These are phyloP conservation scores for Thuidium tamariscinum DNA, from an alignment of 225 moss, liverwort and hornwort genomes.

Conservation along the genomic window DNA sequence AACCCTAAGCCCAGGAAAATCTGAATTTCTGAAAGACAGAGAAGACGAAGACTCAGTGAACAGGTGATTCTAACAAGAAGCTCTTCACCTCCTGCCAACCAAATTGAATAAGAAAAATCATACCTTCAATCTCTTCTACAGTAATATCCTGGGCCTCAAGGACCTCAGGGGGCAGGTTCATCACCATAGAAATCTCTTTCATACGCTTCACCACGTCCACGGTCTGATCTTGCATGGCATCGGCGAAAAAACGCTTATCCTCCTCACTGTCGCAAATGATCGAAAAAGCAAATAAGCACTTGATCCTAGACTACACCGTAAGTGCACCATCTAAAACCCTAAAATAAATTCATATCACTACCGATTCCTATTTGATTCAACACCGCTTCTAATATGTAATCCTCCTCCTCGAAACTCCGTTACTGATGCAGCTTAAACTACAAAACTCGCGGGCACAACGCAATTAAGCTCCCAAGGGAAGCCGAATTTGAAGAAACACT, in stretches of 20 bases:
- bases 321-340: not conserved
- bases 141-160: constrained; percentile 66
- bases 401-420: not conserved
- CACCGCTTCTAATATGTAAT: not conserved
- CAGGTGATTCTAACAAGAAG: not conserved
- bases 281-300: not conserved
- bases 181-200: constrained; percentile 82
- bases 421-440: not conserved
- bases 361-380: not conserved
- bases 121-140: constrained; percentile 67
- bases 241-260: constrained; percentile 67
- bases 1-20: not conserved
- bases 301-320: not conserved
- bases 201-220: constrained; percentile 70
- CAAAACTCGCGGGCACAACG: not conserved
- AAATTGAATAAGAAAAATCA: not conserved
- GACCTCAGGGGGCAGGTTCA: constrained; percentile 59
- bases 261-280: constrained; percentile 41
- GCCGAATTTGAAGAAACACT: not conserved
- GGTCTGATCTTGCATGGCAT: constrained; percentile 63
- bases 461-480: not conserved
- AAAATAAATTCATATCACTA: not conserved
- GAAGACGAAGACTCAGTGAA: not conserved
- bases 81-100: not conserved
- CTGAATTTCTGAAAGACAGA: not conserved